Evolutionary conservation across 768 basidiomycete species (phyloP).

Genomic region (Collybiopsis confluens): DNA sequence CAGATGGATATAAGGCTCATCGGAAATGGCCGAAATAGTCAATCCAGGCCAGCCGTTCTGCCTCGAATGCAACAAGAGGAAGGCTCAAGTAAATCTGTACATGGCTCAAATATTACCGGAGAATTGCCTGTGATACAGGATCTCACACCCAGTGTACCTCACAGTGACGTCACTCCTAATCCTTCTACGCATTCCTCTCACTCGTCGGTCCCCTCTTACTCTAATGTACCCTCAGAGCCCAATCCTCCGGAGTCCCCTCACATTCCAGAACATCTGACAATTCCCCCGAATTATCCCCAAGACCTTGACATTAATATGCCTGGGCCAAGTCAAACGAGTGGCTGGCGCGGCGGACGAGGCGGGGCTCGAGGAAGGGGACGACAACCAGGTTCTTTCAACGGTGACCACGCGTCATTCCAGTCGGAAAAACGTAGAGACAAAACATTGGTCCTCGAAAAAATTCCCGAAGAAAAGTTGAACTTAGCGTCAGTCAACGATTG

Average conservation of each 20-base stretch:
- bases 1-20: constrained; percentile 74
- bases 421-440: constrained; percentile 67
- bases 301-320: constrained; percentile 26
- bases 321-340: constrained; percentile 17
- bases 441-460: constrained; percentile 91
- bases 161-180: constrained; percentile 25
- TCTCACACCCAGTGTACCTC: constrained; percentile 55
- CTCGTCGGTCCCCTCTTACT: constrained; percentile 19
- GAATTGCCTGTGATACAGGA: constrained; percentile 85
- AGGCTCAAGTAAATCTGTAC: constrained; percentile 31
- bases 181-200: constrained; percentile 18
- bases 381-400: constrained; percentile 56
- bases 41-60: constrained; percentile 53
- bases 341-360: constrained; percentile 23
- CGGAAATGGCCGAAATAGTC: constrained; percentile 30
- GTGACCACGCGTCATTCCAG: constrained; percentile 62
- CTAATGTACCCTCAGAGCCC: constrained; percentile 10
- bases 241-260: neutral
- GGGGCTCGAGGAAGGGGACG: constrained; percentile 41
- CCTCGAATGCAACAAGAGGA: constrained; percentile 54
- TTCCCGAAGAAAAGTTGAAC: constrained; percentile 78
- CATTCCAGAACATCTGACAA: neutral
- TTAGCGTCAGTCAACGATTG: constrained; percentile 77
- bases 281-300: neutral
- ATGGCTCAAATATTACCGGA: constrained; percentile 46